Evolutionary conservation across 1,139 yeast species (phyloP).

Genomic region (Nakaseomyces bracarensis): DNA sequence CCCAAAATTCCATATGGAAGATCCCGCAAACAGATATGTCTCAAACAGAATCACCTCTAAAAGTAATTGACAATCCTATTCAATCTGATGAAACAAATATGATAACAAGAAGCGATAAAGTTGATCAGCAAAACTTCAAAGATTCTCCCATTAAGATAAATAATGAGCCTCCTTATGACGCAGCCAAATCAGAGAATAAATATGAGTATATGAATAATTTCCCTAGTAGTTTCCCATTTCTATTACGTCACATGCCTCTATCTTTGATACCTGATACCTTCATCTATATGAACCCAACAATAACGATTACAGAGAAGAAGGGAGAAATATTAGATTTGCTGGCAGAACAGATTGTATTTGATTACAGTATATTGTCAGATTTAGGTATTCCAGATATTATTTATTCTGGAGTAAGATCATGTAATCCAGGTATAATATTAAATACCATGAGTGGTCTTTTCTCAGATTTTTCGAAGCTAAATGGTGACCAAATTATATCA

Average conservation of each 20-base stretch:
- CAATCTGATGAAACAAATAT: constrained; percentile 5
- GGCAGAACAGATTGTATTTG: constrained; percentile 41
- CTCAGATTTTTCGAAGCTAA: constrained; percentile 19
- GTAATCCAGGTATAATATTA: constrained; percentile 19
- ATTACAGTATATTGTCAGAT: constrained; percentile 31
- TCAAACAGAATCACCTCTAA: constrained; percentile 19
- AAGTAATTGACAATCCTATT: constrained; percentile 12
- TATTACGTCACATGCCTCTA: constrained; percentile 53
- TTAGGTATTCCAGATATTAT: constrained; percentile 17
- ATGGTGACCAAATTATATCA: constrained; percentile 24
- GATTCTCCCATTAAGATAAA: background rate
- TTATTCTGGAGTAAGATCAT: constrained; percentile 18
- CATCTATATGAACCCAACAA: constrained; percentile 29
- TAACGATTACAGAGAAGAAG: constrained; percentile 16
- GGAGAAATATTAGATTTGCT: constrained; percentile 29
- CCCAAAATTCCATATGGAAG: constrained; percentile 24
- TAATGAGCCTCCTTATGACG: constrained; percentile 1
- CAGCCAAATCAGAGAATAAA: background rate
- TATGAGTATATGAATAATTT: constrained; percentile 8
- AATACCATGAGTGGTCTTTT: constrained; percentile 20
- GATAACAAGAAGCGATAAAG: background rate
- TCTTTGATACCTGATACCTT: constrained; percentile 50
- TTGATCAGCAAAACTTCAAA: background rate
- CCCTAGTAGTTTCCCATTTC: constrained; percentile 39
- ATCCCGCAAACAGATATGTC: constrained; percentile 17